These are phyloP conservation scores for Geranium incanum DNA, from an alignment of 441 rosid species.

Conservation along the genomic window DNA sequence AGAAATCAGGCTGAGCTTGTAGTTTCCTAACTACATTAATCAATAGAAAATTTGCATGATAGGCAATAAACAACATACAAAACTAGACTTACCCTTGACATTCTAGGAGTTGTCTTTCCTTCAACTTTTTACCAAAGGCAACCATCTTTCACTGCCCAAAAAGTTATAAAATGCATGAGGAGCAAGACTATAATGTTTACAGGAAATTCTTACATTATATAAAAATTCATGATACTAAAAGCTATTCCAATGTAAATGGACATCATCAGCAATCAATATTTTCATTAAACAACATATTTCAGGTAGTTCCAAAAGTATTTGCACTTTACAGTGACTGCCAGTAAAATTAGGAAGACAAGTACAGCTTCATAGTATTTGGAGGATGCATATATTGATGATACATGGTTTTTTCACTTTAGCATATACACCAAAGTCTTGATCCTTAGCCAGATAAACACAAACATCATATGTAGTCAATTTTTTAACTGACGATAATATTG, in stretches of 20 bases:
- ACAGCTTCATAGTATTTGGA: background rate
- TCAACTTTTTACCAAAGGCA: constrained; percentile 88
- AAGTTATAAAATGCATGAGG: constrained; percentile 13
- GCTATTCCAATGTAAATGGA: too few species aligned
- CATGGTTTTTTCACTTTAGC: too few species aligned
- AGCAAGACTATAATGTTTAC: background rate
- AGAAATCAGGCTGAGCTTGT: constrained; percentile 1
- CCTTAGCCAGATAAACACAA: background rate
- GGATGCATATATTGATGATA: too few species aligned
- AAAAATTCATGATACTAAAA: too few species aligned
- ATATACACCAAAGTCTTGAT: background rate
- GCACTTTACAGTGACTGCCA: background rate
- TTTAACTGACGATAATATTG: background rate
- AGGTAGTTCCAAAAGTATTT: background rate
- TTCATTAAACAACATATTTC: background rate
- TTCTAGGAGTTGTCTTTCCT: constrained; percentile 80
- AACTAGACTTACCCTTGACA: constrained; percentile 63
- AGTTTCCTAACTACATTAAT: background rate
- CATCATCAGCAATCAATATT: background rate
- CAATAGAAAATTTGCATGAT: background rate
- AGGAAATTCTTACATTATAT: too few species aligned
- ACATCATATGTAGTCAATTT: background rate
- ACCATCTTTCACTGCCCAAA: constrained; percentile 61
- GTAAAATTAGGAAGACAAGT: background rate
- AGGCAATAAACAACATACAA: background rate